A percentile compares a stretch with the other conserved stretches of the same genome.
These are phyloP conservation scores for Saccharomycopsis javanensis DNA, from an alignment of 805 yeast species.

Conservation along the genomic window DNA sequence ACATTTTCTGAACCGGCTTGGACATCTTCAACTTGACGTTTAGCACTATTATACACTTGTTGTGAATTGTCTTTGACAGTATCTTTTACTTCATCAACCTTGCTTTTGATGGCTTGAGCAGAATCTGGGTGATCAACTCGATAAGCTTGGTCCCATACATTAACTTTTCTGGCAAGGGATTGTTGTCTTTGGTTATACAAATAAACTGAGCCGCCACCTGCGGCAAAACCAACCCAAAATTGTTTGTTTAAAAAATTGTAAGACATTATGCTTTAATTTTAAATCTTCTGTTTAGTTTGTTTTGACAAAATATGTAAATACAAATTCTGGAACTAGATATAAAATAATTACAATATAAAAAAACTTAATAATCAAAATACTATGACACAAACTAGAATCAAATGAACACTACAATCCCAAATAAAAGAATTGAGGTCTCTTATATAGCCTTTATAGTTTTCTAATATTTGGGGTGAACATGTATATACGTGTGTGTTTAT, in stretches of 20 bases:
- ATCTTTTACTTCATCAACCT: slow-evolving; percentile 1
- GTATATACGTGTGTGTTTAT: neutral
- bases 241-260: slow-evolving; percentile 14
- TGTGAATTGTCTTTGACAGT: slow-evolving; percentile 31
- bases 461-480: neutral
- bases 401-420: neutral
- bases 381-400: neutral
- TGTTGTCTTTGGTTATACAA: slow-evolving; percentile 8
- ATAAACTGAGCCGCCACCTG: slow-evolving; percentile 17
- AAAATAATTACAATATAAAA: no score
- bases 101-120: slow-evolving; percentile 89
- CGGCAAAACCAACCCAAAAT: slow-evolving; percentile 14
- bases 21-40: slow-evolving; percentile 16
- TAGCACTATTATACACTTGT: neutral
- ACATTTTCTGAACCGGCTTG: slow-evolving; percentile 21
- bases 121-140: slow-evolving; percentile 84
- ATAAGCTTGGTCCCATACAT: slow-evolving; percentile 6
- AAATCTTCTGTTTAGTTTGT: no score
- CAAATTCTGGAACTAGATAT: no score
- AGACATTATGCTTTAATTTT: no score
- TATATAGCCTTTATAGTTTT: neutral
- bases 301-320: no score
- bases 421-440: neutral
- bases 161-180: neutral
- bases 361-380: neutral